Evolutionary conservation across 331 rosid species (phyloP).

Genomic region (Phaseolus coccineus): DNA sequence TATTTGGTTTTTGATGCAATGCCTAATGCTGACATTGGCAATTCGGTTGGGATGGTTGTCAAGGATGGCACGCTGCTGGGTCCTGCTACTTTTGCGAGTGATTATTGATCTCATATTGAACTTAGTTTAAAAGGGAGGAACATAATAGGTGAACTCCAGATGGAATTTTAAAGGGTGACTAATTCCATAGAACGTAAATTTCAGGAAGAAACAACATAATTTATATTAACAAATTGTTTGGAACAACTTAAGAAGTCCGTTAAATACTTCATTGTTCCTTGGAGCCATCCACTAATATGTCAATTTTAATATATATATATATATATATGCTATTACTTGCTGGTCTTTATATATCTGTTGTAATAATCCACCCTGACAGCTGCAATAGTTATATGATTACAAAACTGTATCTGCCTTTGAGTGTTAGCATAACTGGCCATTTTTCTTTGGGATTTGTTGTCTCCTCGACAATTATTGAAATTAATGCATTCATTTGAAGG

Average conservation of each 20-base stretch:
- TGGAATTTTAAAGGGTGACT: background rate
- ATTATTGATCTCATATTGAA: slow-evolving; percentile 12
- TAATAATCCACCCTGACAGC: background rate
- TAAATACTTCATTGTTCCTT: slow-evolving; percentile 13
- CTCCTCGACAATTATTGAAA: background rate
- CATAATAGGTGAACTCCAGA: slow-evolving; percentile 13
- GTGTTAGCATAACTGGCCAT: slow-evolving; percentile 13
- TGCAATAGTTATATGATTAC: background rate
- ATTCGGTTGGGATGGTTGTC: background rate
- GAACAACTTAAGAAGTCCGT: slow-evolving; percentile 5
- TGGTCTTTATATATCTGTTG: background rate
- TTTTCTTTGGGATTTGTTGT: slow-evolving; percentile 8
- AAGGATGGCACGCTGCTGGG: no score
- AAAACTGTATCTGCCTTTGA: background rate
- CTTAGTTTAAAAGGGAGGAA: slow-evolving; percentile 23
- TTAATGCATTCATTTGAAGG: slow-evolving; percentile 11
- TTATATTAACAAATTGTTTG: background rate
- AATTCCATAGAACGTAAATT: background rate
- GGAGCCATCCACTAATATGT: background rate
- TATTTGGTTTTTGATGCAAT: background rate
- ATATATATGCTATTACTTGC: background rate
- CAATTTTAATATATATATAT: background rate
- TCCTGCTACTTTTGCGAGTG: background rate
- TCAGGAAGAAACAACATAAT: background rate
- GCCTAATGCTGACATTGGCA: background rate